Base-by-base conservation (phyloP, 345 rosid species). In the Raphanus raphanistrum region DNA sequence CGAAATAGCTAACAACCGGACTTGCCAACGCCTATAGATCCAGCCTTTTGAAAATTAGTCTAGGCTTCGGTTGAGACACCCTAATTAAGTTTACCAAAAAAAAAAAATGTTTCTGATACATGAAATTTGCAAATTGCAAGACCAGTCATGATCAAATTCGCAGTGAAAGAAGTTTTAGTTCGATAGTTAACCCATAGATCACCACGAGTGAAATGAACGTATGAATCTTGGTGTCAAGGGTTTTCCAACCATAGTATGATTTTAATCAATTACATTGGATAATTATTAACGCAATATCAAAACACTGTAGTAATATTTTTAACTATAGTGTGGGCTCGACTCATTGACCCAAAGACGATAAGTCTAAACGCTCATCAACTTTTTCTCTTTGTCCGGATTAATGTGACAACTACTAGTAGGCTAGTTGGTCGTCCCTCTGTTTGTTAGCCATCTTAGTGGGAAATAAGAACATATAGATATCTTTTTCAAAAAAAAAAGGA, bases 341-440 rank as follows among this genome's bases (percentile, higher is more conserved):
- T 71, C 10, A 63, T 77, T 63, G 60, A 55, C 9, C 32, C 50
- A 77, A 64, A 64, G 66, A 71, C 48, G 76, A 70, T 77, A 77
- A 77, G 80, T 76, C 64, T 27, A 25, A 76, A 29, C 61, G 43
- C 29, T 29, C 67, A 33, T 71, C 29, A 78, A 72, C 76, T 25
- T 68, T 76, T 71, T 64, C 62, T 71, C 45, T n/a, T 72, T 72
- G 81, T 72, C 76, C 31, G 81, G 73, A 58, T 71, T 58, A 71
- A 55, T 71, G 76, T 71, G 72, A 71, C 76, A 54, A 65, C 25
- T 8, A 71, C 76, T 38, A 71, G 7, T 72, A 45, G 55, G 21
- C 76, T 58, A 78, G 29, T 78, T 78, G 65, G 59, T 63, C 26
- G 48, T 26, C 16, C 35, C 63, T 63, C 71, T 70, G 31, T 33